phyloP scores from a whole-genome alignment of 2,329 filamentous ascomycete species.

The Ophiostoma ulmi region DNA sequence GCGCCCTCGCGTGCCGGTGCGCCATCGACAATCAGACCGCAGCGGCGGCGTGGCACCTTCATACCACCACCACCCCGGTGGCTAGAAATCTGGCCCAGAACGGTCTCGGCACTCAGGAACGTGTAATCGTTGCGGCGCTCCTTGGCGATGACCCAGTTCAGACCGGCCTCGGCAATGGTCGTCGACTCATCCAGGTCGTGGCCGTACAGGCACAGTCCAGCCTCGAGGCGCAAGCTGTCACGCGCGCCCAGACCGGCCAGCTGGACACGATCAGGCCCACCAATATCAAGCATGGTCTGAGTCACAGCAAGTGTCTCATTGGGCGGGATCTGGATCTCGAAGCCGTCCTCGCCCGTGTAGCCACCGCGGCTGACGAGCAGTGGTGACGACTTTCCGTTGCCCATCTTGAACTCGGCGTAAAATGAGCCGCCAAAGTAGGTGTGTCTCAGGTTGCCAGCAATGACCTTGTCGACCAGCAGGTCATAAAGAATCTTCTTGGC shows the following conservation, averaged over 20 bases:
- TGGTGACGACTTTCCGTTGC: constrained; percentile 37
- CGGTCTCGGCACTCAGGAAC: constrained; percentile 77
- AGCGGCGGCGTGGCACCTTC: constrained; percentile 65
- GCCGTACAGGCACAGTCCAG: constrained; percentile 99
- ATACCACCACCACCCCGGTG: constrained; percentile 65
- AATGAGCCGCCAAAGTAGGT: constrained; percentile 79
- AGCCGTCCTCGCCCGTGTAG: constrained; percentile 97
- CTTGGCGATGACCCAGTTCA: constrained; percentile 78
- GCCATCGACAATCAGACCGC: constrained; percentile 78
- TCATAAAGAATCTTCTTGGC: constrained; percentile 63
- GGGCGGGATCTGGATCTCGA: constrained; percentile 83
- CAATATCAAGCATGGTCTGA: constrained; percentile 61
- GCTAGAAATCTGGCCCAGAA: constrained; percentile 66
- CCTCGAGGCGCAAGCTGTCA: constrained; percentile 88
- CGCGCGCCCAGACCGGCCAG: constrained; percentile 85
- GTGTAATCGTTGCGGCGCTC: constrained; percentile 60
- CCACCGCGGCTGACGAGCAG: constrained; percentile 81
- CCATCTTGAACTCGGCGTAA: constrained; percentile 55
- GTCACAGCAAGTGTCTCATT: constrained; percentile 61
- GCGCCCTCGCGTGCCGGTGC: constrained; percentile 87
- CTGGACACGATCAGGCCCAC: constrained; percentile 58
- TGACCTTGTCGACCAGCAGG: constrained; percentile 51
- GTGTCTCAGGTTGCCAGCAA: constrained; percentile 51
- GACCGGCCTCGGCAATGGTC: constrained; percentile 53
- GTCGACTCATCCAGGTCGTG: constrained; percentile 84